These are phyloP conservation scores for Beta corolliflora DNA, from an alignment of 179 eudicot genomes.

Conservation along the genomic window DNA sequence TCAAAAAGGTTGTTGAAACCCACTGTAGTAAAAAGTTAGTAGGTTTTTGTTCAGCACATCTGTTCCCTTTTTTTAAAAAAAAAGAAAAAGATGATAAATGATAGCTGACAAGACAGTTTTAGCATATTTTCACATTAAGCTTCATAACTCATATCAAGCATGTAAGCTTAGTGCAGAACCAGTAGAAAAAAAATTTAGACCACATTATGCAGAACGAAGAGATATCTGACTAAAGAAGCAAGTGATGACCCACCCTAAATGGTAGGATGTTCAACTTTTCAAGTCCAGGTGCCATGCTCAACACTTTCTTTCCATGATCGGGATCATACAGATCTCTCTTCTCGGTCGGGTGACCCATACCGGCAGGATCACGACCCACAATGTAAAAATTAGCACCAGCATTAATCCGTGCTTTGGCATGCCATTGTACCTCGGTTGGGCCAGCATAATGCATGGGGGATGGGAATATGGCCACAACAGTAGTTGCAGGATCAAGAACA, in stretches of 20 bases:
- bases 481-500: constrained; percentile 81
- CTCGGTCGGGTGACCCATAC: constrained; percentile 93
- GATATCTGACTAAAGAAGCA: constrained; percentile 2
- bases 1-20: neutral
- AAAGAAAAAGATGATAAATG: neutral
- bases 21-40: neutral
- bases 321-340: constrained; percentile 92
- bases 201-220: neutral
- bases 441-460: constrained; percentile 99
- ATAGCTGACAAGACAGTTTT: neutral
- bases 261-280: constrained; percentile 91
- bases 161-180: constrained; percentile 13
- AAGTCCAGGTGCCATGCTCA: constrained; percentile 96
- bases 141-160: neutral
- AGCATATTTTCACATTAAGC: neutral
- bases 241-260: constrained; percentile 60
- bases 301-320: constrained; percentile 93
- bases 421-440: constrained; percentile 98
- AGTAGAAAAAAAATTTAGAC: neutral
- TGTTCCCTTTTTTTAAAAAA: neutral
- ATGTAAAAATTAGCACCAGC: constrained; percentile 98
- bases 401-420: constrained; percentile 95
- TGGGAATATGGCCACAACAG: constrained; percentile 88
- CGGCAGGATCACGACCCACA: constrained; percentile 94
- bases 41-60: neutral